Base-by-base conservation (phyloP, 345 rosid genomes). In the Raphanus sativus region DNA sequence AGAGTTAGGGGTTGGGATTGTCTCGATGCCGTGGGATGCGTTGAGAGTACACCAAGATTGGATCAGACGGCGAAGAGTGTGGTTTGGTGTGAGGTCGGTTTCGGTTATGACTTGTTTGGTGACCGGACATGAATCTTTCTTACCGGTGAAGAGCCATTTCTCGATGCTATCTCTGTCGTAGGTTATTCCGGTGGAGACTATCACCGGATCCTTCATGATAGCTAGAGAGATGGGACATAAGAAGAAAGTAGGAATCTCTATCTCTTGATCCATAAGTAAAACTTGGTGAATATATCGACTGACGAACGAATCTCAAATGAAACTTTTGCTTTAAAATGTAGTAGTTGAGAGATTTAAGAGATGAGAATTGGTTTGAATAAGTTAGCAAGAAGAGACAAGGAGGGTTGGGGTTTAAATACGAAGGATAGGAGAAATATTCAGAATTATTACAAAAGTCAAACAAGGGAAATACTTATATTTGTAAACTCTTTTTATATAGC, bases 21-120 rank as follows among this genome's bases (percentile, higher is more conserved):
- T 86, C 77, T 95, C 93, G 8, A 95, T 42, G 9, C 99, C 99
- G 34, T 85, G 61, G 1, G 94, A 87, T 50, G 96, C 97, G 61
- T 95, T 92, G 71, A 95, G 87, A 6, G 86, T 90, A 76, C 99
- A 95, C 99, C 99, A 95, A 11, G 98, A 87, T 75, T 95, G 99
- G 74, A 95, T 86, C 71, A 95, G 71, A 10, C 99, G 89, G 10
- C 94, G 90, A 28, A 95, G 86, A 34, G 96, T 95, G 70, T 90
- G 91, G 80, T 94, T 94, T 9, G 98, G 98, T 0, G 97, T 94
- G 12, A 95, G 82, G 5, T 94, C 98, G 38, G 80, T 74, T 38
- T 83, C 87, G 8, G 83, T 6, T 10, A 95, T 72, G 65, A 70
- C 81, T 66, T 87, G 97, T 76, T 89, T 95, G 8, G 99, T 91